phyloP scores from a whole-genome alignment of 208 protist species.

The Crithidia sp. region DNA sequence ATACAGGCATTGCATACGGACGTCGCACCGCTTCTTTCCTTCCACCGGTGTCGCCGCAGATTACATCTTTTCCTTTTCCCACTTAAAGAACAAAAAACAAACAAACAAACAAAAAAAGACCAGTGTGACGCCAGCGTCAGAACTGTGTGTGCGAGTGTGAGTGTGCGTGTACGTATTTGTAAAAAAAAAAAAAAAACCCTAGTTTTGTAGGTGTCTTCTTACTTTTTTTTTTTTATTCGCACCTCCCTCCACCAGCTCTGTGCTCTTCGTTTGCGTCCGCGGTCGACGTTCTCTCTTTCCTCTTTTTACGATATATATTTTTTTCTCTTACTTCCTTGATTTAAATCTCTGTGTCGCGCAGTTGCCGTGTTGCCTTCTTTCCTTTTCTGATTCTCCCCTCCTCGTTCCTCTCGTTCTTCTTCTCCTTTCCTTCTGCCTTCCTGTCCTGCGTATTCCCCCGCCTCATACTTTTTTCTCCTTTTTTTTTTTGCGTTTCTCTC shows the following conservation, averaged over 20 bases:
- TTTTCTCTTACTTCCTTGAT: constrained; percentile 8
- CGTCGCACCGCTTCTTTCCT: too few species aligned
- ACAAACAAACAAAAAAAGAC: too few species aligned
- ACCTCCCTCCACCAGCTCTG: not conserved
- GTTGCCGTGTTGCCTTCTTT: constrained; percentile 2
- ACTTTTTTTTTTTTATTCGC: not conserved
- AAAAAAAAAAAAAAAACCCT: not conserved
- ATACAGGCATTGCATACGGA: too few species aligned
- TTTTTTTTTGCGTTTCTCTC: not conserved
- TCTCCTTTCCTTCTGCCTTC: not conserved
- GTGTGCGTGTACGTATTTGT: not conserved
- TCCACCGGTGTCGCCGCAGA: not conserved
- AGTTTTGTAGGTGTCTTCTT: not conserved
- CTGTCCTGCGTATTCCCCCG: too few species aligned
- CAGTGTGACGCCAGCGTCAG: too few species aligned
- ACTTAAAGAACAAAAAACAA: too few species aligned
- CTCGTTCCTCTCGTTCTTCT: constrained; percentile 11
- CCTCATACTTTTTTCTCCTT: not conserved
- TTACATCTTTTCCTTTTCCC: too few species aligned
- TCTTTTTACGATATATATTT: not conserved
- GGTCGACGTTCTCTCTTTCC: constrained; percentile 4
- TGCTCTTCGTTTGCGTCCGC: not conserved
- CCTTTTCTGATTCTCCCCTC: not conserved
- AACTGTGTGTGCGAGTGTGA: too few species aligned
- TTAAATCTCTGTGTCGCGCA: constrained; percentile 14